Conservation (phyloP, 2,329 filamentous ascomycete genomes). For the Diatrype stigma region DNA sequence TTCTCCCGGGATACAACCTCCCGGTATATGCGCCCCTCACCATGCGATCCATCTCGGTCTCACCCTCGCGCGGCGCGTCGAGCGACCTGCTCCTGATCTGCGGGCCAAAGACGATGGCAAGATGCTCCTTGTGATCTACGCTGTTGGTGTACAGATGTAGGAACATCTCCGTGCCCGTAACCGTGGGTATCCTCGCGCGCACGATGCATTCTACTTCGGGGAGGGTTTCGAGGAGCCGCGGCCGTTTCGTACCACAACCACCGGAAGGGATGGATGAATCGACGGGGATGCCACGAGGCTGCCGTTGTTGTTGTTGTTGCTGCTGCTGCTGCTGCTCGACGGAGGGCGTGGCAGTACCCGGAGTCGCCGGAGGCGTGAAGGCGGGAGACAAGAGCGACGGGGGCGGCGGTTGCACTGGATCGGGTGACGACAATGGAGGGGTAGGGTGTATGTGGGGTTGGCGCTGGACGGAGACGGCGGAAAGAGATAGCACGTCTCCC, state of each 20-base stretch:
- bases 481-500: slow-evolving; percentile 34
- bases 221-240: slow-evolving; percentile 68
- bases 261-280: slow-evolving; percentile 55
- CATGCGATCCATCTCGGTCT: slow-evolving; percentile 88
- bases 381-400: slow-evolving; percentile 81
- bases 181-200: slow-evolving; percentile 90
- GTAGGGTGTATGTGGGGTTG: slow-evolving; percentile 1
- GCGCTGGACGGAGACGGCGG: slow-evolving; percentile 13
- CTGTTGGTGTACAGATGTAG: slow-evolving; percentile 91
- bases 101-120: slow-evolving; percentile 94
- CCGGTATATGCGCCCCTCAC: slow-evolving; percentile 91
- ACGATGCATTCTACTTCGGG: slow-evolving; percentile 92
- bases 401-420: slow-evolving; percentile 30
- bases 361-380: slow-evolving; percentile 69
- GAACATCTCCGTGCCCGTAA: slow-evolving; percentile 91
- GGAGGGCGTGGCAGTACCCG: slow-evolving; percentile 52
- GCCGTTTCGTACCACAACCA: slow-evolving; percentile 60
- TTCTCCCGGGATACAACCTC: slow-evolving; percentile 78
- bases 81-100: slow-evolving; percentile 72
- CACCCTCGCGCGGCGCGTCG: slow-evolving; percentile 67
- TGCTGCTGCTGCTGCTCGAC: slow-evolving; percentile 16
- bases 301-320: neutral
- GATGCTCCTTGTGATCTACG: slow-evolving; percentile 89
- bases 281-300: slow-evolving; percentile 52
- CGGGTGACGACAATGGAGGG: slow-evolving; percentile 5